Base-by-base conservation (phyloP, 129 eudicot genomes). In the Escallonia herrerae region DNA sequence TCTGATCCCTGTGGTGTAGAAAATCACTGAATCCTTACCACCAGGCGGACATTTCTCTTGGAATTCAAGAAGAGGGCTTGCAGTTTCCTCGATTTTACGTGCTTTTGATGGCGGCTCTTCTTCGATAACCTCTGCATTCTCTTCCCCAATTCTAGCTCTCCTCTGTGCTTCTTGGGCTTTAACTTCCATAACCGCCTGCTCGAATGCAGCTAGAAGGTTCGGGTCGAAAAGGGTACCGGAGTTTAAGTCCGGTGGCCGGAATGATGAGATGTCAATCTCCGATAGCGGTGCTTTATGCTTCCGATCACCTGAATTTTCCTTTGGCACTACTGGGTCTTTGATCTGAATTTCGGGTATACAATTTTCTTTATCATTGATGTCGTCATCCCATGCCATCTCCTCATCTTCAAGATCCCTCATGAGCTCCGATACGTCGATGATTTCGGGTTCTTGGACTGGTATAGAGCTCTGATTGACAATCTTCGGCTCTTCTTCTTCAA, bases 1-100 rank as follows among this genome's bases (percentile, higher is more conserved):
- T 65, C 91, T 73, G 40, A 93, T 63, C 76, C 96, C 88, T 73
- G 98, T 93, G 5, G 95, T 85, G 87, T 93, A 93, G 12, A 88
- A 70, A 15, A 93, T 76, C 22, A 87, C 81, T 0, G 79, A 40
- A 9, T 87, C 86, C 7, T 43, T 72, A 10, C 93, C 95, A 1
- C 87, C 93, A 0, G 95, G 90, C 1, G 95, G 97, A 56, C 88
- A 81, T 47, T 76, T 90, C 14, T 74, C 82, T 59, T 86, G 81
- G 15, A 81, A 83, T 33, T 79, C 79, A 4, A 40, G n/a, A 39
- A 42, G 47, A 56, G 33, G 38, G 42, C 22, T 60, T 41, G 64
- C 40, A 9, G 14, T 54, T 15, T 67, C 71, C 12, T 57, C 59
- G 15, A 55, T 67, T 38, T 57, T 67, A 7, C 71, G 55, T 11